Evolutionary conservation across 2,329 filamentous ascomycete species (phyloP).

Genomic region (Ceratocystis alfenasii): DNA sequence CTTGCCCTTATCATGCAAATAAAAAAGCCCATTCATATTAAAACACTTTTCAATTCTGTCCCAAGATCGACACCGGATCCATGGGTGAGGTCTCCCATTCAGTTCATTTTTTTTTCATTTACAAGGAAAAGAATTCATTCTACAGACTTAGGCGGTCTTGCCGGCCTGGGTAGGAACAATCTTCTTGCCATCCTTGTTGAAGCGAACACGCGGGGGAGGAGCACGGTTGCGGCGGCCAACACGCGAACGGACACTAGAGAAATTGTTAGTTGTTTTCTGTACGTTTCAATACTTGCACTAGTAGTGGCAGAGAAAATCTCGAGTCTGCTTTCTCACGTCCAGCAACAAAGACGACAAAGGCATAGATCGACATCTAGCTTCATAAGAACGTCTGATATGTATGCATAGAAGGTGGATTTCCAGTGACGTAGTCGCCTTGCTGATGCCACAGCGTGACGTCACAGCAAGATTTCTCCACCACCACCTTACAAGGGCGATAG

Average conservation of each 20-base stretch:
- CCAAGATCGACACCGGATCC: constrained; percentile 20
- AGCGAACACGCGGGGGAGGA: constrained; percentile 90
- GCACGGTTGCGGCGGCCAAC: constrained; percentile 98
- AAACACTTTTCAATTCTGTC: constrained; percentile 19
- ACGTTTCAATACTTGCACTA: background rate
- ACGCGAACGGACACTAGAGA: constrained; percentile 78
- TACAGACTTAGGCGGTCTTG: constrained; percentile 38
- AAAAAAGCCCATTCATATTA: background rate
- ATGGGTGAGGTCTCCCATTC: constrained; percentile 12
- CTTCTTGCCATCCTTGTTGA: constrained; percentile 99
- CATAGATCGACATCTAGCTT: constrained; percentile 16
- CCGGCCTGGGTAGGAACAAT: constrained; percentile 72
- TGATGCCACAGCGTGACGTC: constrained; percentile 11
- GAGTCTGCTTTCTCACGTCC: background rate
- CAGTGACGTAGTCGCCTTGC: background rate
- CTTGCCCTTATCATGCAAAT: constrained; percentile 16
- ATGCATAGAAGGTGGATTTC: background rate
- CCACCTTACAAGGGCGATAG: constrained; percentile 23
- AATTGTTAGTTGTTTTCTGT: constrained; percentile 32
- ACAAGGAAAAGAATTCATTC: constrained; percentile 2
- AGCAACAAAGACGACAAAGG: constrained; percentile 13
- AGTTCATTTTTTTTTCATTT: constrained; percentile 10
- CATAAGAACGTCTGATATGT: constrained; percentile 8
- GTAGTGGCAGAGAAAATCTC: background rate
- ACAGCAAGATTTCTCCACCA: constrained; percentile 5